Base-by-base conservation (phyloP, 495 filamentous ascomycete genomes). In the Cercophora newfieldiana region DNA sequence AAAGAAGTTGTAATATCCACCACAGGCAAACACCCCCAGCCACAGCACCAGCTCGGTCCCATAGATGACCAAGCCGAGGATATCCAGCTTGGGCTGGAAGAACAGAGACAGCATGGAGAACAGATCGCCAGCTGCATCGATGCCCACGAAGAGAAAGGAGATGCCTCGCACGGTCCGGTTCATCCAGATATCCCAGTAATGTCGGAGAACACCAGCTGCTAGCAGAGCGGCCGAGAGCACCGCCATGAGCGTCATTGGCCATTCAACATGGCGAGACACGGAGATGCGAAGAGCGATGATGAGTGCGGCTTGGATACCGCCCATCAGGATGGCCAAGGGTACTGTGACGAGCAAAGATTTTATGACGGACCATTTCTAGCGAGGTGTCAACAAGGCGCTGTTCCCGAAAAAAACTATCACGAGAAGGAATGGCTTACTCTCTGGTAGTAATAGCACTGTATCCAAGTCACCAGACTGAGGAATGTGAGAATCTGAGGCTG, bases 381-480 rank as follows among this genome's bases (percentile, higher is more conserved):
- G 3, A 14, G 10, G 2, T 44, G 3, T 44, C 12, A 44, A 14
- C 18, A 5, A 44, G 4, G 3, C 2, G 37, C n/a, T 8, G 37
- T 44, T 14, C 2, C 12, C 10, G 30, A 33, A 33, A 14, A 14
- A 14, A 14, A 44, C 2, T n/a, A n/a, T n/a, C n/a, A 16, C 10
- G 37, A 14, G 18, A 6, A 44, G 37, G 37, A 16, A 14, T 8
- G 18, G 2, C 12, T 14, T 33, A 44, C 37, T 44, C 18, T 44
- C 54, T 85, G 81, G 72, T 90, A 89, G 70, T 89, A 84, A 19
- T 82, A 82, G 73, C 87, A 90, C 70, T 90, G 87, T 5, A 79
- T 80, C 87, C 87, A 90, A 3, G 87, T 89, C 5, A 84, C 65
- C 25, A 89, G 73, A 69, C 88, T 89, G n/a, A 89, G 71, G 48